Evolutionary conservation across 805 yeast genomes (phyloP).

Genomic region (Teunomyces atbi): DNA sequence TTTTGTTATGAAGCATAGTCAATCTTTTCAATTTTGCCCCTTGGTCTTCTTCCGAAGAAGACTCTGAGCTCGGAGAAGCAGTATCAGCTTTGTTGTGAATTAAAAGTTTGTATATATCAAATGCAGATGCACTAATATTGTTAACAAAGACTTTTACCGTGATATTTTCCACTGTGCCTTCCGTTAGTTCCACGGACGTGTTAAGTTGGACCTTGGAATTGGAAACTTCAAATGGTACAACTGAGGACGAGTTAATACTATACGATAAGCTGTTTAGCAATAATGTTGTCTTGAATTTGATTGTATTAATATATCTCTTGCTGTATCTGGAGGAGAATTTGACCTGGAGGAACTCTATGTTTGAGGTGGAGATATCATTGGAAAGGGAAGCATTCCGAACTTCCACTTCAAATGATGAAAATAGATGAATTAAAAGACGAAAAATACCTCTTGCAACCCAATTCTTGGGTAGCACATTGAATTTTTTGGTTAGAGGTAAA

Average conservation of each 20-base stretch:
- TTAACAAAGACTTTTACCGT: constrained; percentile 19
- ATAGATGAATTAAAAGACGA: constrained; percentile 14
- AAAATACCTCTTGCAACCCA: constrained; percentile 8
- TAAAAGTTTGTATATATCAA: constrained; percentile 18
- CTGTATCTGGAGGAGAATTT: constrained; percentile 19
- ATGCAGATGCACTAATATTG: constrained; percentile 21
- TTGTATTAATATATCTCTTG: constrained; percentile 11
- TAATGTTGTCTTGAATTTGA: constrained; percentile 18
- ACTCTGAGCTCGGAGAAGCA: not conserved
- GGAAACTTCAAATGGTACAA: constrained; percentile 3
- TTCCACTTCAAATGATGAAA: constrained; percentile 25
- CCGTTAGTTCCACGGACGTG: constrained; percentile 13
- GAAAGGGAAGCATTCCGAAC: constrained; percentile 12
- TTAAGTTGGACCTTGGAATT: constrained; percentile 14
- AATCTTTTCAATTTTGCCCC: not conserved
- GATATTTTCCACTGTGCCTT: constrained; percentile 19
- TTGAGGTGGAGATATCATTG: not conserved
- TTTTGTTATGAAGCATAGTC: constrained; percentile 13
- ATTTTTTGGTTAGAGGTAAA: constrained; percentile 1
- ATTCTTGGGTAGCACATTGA: constrained; percentile 17
- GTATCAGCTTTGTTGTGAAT: constrained; percentile 5
- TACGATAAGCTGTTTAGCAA: constrained; percentile 11
- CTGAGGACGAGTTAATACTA: constrained; percentile 4
- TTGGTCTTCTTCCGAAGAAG: not conserved
- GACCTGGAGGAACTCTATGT: constrained; percentile 21